Conservation (phyloP, 2,329 filamentous ascomycete genomes). For the Pyricularia sp. region DNA sequence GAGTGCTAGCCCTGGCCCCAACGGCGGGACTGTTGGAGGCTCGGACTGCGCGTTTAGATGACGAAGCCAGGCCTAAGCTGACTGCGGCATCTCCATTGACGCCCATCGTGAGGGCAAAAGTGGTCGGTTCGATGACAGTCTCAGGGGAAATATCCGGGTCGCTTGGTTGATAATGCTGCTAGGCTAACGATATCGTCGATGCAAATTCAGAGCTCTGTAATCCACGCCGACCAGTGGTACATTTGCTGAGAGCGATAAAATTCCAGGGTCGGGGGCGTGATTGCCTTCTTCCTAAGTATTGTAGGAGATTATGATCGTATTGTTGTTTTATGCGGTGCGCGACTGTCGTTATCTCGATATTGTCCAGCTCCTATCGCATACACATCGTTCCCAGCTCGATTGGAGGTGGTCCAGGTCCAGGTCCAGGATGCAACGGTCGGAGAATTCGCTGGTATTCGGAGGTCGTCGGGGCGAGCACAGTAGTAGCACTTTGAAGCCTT, state of each 20-base stretch:
- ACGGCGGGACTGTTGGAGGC: constrained; percentile 24
- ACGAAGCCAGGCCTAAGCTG: constrained; percentile 13
- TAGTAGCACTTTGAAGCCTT: not conserved
- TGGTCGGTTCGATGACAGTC: not conserved
- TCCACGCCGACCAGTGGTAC: not conserved
- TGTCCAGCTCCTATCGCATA: constrained; percentile 1
- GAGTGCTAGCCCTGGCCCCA: constrained; percentile 29
- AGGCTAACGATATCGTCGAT: not conserved
- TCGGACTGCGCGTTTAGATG: constrained; percentile 21
- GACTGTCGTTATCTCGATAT: no score
- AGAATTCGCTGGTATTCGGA: not conserved
- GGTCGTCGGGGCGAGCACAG: not conserved
- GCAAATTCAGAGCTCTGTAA: not conserved
- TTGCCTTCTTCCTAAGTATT: not conserved
- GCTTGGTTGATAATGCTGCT: not conserved
- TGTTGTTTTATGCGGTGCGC: not conserved
- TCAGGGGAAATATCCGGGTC: not conserved
- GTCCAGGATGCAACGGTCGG: not conserved
- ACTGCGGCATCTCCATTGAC: constrained; percentile 6
- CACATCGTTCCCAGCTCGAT: not conserved
- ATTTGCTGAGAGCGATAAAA: not conserved
- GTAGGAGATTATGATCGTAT: not conserved
- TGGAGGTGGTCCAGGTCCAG: not conserved
- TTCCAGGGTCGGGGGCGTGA: not conserved
- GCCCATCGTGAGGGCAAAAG: constrained; percentile 2